phyloP scores from a whole-genome alignment of 2,329 filamentous ascomycete genomes.

The Fonsecaea pedrosoi region DNA sequence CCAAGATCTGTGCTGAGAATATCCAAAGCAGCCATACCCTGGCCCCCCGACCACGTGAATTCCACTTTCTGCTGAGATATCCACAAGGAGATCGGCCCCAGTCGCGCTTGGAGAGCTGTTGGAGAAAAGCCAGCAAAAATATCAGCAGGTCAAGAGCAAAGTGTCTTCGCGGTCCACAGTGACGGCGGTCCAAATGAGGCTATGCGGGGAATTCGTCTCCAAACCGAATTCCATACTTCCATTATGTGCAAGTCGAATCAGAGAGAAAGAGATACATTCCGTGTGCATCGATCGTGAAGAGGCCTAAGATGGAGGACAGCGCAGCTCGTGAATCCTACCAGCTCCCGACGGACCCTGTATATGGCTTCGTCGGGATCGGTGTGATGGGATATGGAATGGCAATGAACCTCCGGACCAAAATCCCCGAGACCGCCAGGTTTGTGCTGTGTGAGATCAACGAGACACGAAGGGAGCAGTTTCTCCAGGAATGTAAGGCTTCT shows the following conservation, averaged over 20 bases:
- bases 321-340: background rate
- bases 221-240: background rate
- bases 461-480: slow-evolving; percentile 13
- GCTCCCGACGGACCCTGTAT: slow-evolving; percentile 8
- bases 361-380: slow-evolving; percentile 21
- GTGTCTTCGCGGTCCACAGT: background rate
- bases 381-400: slow-evolving; percentile 24
- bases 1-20: background rate
- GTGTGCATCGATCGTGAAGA: background rate
- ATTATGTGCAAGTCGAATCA: background rate
- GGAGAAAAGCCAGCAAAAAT: background rate
- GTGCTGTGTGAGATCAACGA: slow-evolving; percentile 19
- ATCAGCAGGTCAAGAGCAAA: background rate
- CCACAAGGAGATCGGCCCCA: background rate
- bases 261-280: background rate
- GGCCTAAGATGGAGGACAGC: slow-evolving; percentile 2
- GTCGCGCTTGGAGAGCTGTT: background rate
- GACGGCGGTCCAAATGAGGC: background rate
- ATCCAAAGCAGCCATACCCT: background rate
- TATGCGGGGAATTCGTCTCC: background rate
- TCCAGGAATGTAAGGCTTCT: slow-evolving; percentile 7
- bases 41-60: background rate
- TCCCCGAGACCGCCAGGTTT: slow-evolving; percentile 7
- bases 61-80: background rate
- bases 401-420: slow-evolving; percentile 18